Conservation (phyloP, 176 grass and related monocot genomes). For the Leersia perrieri region DNA sequence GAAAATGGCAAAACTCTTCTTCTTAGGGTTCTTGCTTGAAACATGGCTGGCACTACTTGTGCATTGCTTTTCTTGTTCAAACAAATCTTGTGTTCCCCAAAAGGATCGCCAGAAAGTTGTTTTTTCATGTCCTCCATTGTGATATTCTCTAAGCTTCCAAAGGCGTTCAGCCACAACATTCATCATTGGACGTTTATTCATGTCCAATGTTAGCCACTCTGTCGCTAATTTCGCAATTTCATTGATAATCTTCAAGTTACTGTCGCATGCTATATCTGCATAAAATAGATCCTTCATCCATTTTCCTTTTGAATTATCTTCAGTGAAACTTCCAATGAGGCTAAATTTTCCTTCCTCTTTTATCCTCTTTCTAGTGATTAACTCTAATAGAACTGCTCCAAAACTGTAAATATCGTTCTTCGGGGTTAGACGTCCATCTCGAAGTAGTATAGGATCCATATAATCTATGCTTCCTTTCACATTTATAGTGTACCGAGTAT, state of each 20-base stretch:
- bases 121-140: neutral
- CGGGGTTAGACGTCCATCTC: neutral
- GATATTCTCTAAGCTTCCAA: neutral
- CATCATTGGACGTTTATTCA: neutral
- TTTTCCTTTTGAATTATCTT: no score
- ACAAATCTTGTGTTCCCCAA: no score
- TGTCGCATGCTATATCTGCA: neutral
- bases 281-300: neutral
- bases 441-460: slow-evolving; percentile 10
- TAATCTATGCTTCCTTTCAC: neutral
- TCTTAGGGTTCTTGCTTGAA: no score
- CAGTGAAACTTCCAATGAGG: neutral
- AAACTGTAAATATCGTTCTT: neutral
- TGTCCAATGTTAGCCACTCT: neutral
- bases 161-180: neutral
- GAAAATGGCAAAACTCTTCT: no score
- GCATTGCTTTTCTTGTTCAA: no score
- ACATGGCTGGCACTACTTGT: no score
- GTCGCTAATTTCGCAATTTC: neutral
- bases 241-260: neutral
- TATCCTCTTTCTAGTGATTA: neutral
- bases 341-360: neutral
- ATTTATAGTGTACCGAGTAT: neutral
- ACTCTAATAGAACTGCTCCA: neutral
- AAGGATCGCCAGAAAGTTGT: no score